A percentile compares a stretch with the other conserved stretches of the same genome.
phyloP scores from a whole-genome alignment of 2,329 filamentous ascomycete genomes.

The Didymella sp. region DNA sequence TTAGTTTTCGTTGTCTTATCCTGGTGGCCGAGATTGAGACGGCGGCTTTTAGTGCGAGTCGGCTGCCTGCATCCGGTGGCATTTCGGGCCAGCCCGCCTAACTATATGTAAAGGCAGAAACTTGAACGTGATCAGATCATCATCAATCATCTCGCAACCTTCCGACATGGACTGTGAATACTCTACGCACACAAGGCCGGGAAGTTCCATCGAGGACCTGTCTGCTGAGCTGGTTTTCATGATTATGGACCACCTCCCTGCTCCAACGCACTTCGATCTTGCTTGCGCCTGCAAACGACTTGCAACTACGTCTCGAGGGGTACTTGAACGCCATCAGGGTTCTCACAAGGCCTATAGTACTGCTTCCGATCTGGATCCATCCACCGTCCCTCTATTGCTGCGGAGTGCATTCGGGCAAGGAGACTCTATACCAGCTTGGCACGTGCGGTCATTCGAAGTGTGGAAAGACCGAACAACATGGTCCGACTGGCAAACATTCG shows the following conservation, averaged over 20 bases:
- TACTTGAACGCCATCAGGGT: background rate
- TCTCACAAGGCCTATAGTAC: background rate
- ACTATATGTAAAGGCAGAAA: background rate
- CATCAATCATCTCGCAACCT: background rate
- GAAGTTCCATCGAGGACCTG: background rate
- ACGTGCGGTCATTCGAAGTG: constrained; percentile 18
- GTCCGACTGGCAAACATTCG: background rate
- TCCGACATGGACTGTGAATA: background rate
- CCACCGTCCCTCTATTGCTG: constrained; percentile 13
- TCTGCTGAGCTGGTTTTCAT: background rate
- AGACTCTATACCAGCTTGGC: constrained; percentile 18
- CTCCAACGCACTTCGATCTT: background rate
- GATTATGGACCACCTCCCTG: background rate
- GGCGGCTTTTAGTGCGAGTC: background rate
- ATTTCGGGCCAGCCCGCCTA: background rate
- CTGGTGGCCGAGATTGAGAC: background rate
- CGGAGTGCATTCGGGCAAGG: constrained; percentile 16
- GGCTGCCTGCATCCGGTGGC: background rate
- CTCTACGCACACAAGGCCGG: background rate
- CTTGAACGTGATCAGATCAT: background rate
- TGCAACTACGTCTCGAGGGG: background rate
- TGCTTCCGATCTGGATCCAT: constrained; percentile 3
- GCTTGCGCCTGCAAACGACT: background rate
- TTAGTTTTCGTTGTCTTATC: background rate
- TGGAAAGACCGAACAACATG: constrained; percentile 20